phyloP scores from a whole-genome alignment of 306 rosid species.

The Biancaea sappan region DNA sequence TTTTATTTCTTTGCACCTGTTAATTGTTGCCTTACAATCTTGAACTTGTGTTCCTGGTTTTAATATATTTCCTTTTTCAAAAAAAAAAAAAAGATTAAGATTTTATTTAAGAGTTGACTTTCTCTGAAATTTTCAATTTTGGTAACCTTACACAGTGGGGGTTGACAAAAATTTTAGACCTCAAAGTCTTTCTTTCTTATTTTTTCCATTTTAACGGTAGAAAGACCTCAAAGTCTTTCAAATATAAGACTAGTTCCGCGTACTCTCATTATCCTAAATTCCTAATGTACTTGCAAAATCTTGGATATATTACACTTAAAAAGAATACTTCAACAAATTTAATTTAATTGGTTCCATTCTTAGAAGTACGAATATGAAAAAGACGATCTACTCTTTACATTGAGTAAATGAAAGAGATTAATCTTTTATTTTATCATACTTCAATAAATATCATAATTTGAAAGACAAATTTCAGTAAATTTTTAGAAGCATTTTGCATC shows the following conservation, averaged over 20 bases:
- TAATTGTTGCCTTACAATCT: too few species aligned
- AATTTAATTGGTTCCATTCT: too few species aligned
- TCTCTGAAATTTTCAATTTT: slow-evolving; percentile 1
- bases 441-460: background rate
- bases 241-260: background rate
- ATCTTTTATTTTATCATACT: too few species aligned
- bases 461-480: too few species aligned
- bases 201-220: too few species aligned
- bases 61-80: too few species aligned
- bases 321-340: background rate
- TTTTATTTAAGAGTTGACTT: slow-evolving; percentile 26
- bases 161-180: slow-evolving; percentile 27
- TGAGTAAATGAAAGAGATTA: too few species aligned
- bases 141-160: slow-evolving; percentile 19
- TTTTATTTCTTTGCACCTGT: too few species aligned
- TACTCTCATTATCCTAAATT: background rate
- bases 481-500: background rate
- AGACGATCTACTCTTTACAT: too few species aligned
- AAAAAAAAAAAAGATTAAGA: background rate
- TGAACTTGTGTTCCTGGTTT: too few species aligned
- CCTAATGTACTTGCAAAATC: background rate
- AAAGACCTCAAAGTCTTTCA: background rate
- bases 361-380: too few species aligned
- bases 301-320: background rate
- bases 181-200: too few species aligned